Conservation (phyloP, 2,329 filamentous ascomycete genomes). For the Hypoxylon rubiginosum region DNA sequence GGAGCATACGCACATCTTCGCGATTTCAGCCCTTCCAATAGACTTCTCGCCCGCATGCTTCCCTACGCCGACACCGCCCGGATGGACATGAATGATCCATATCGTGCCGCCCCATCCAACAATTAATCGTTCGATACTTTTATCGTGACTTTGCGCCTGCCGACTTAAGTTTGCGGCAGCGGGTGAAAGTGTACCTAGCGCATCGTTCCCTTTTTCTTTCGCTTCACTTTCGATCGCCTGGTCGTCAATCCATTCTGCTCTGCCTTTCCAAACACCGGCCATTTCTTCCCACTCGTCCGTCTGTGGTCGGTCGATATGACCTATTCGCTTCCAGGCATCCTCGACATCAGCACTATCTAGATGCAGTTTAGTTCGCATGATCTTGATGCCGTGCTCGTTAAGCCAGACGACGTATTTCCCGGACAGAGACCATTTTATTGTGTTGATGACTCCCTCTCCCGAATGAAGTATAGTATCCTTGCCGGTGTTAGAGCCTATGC, state of each 20-base stretch:
- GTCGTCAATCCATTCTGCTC: slow-evolving; percentile 94
- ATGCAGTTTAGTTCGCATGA: slow-evolving; percentile 91
- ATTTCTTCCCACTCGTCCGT: slow-evolving; percentile 94
- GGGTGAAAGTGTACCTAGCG: slow-evolving; percentile 56
- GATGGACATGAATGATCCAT: slow-evolving; percentile 94
- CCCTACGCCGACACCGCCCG: slow-evolving; percentile 75
- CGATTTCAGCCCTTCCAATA: slow-evolving; percentile 86
- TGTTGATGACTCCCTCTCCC: slow-evolving; percentile 90
- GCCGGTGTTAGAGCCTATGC: slow-evolving; percentile 80
- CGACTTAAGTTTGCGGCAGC: slow-evolving; percentile 63
- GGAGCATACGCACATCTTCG: slow-evolving; percentile 81
- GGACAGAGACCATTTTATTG: slow-evolving; percentile 93
- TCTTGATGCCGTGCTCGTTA: slow-evolving; percentile 97
- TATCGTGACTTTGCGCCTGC: slow-evolving; percentile 62
- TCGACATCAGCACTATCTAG: slow-evolving; percentile 82
- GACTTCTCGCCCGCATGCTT: slow-evolving; percentile 78
- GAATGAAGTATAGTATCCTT: slow-evolving; percentile 90
- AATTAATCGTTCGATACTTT: slow-evolving; percentile 80
- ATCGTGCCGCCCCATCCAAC: slow-evolving; percentile 97
- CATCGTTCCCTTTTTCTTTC: slow-evolving; percentile 57
- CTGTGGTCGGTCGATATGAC: slow-evolving; percentile 89
- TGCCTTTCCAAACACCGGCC: slow-evolving; percentile 94
- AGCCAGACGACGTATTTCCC: slow-evolving; percentile 95
- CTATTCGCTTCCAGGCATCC: slow-evolving; percentile 93
- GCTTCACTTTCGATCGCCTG: slow-evolving; percentile 81